Conservation (phyloP, 352 stramenopile species). For the Globisporangium nagaii region DNA sequence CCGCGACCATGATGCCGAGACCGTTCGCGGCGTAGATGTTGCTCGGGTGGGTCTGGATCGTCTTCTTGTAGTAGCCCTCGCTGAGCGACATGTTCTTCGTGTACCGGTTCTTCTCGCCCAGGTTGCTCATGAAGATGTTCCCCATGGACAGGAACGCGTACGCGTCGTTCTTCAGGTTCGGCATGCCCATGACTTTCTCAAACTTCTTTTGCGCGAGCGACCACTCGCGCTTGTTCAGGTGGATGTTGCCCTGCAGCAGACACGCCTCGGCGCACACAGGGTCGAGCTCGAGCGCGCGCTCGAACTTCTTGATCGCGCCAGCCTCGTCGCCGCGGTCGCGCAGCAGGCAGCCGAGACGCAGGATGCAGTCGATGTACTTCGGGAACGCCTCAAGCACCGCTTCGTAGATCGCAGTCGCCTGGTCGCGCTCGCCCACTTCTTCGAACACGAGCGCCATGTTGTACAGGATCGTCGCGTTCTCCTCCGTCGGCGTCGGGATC, state of each 20-base stretch:
- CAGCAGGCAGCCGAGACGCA: conserved; percentile 92
- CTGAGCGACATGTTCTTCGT: conserved; percentile 94
- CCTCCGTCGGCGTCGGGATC: conserved; percentile 47
- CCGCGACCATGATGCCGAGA: conserved; percentile 96
- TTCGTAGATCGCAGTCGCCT: conserved; percentile 91
- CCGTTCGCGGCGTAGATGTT: conserved; percentile 97
- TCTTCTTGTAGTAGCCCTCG: conserved; percentile 96
- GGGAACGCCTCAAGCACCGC: conserved; percentile 91
- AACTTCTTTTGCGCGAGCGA: conserved; percentile 92
- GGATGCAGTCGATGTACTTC: conserved; percentile 92
- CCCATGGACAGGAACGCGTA: conserved; percentile 96
- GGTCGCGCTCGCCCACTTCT: conserved; percentile 86
- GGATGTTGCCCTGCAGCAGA: conserved; percentile 95
- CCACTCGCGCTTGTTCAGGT: conserved; percentile 94
- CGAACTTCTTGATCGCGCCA: conserved; percentile 87
- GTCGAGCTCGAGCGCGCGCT: conserved; percentile 90
- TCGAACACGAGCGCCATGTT: conserved; percentile 95
- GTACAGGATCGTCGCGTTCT: conserved; percentile 93
- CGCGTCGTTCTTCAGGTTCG: conserved; percentile 93
- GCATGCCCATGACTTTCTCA: conserved; percentile 92
- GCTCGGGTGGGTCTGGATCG: conserved; percentile 86
- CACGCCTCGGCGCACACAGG: conserved; percentile 90
- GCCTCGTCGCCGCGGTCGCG: conserved; percentile 92
- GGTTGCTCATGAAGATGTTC: conserved; percentile 98
- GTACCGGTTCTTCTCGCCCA: conserved; percentile 93